Evolutionary conservation across 148 eudicot genomes (phyloP).

Genomic region (Persicaria maculosa): DNA sequence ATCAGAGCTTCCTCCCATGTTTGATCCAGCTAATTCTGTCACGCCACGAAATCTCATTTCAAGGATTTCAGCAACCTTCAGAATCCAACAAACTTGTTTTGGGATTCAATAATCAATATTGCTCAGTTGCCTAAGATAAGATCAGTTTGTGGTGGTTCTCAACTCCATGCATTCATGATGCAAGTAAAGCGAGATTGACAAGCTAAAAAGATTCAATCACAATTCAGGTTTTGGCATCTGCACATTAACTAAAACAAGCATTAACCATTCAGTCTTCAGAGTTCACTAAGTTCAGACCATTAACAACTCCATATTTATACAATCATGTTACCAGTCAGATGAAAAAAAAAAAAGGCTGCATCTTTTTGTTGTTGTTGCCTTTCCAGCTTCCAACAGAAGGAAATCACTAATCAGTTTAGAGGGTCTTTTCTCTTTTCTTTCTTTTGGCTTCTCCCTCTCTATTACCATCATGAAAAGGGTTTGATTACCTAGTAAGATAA

Average conservation of each 20-base stretch:
- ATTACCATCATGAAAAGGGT: background rate
- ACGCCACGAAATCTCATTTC: background rate
- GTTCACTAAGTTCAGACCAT: background rate
- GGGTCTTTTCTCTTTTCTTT: background rate
- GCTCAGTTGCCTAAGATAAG: background rate
- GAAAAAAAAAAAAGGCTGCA: too few relatives aligned
- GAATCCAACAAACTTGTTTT: background rate
- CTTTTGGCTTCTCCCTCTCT: background rate
- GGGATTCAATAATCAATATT: background rate
- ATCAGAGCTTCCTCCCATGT: background rate
- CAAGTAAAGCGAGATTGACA: too few relatives aligned
- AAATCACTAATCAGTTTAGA: background rate
- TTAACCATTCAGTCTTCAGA: background rate
- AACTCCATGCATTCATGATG: too few relatives aligned
- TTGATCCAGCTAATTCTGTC: background rate
- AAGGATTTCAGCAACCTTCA: background rate
- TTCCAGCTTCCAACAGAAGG: slow-evolving; percentile 1
- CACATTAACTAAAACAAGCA: background rate
- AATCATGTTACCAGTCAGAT: background rate
- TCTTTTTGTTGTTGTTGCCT: too few relatives aligned
- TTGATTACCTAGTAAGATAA: slow-evolving; percentile 70
- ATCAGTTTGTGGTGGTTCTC: background rate
- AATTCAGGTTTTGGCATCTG: background rate
- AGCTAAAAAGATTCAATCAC: too few relatives aligned
- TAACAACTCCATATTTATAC: background rate